Evolutionary conservation across 2,329 filamentous ascomycete species (phyloP), one percentile per base, ranked within the genome.

Genomic region (Huntiella moniliformis): DNA sequence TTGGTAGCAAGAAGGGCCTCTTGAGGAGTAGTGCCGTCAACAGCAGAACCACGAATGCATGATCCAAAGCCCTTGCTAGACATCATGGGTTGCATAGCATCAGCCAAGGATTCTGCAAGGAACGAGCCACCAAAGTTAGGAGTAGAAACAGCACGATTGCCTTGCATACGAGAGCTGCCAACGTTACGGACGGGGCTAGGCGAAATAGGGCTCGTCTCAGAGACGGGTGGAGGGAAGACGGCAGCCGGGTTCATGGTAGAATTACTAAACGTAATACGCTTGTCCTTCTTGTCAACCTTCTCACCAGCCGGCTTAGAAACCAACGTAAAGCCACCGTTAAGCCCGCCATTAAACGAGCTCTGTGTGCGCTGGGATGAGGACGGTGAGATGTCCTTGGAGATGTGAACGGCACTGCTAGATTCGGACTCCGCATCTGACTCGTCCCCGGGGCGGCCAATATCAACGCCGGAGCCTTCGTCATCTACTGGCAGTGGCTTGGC

Each of bases 181-280:
- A 72, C 67, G 44, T 67, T 65, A 32, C 79, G 73, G 18, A 82
- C 62, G 1, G 82, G 81, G 52, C 81, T 86, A 1, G 82, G 80
- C 7, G 81, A 84, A 33, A 79, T 73, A 40, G 80, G 78, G 52
- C 73, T 78, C n/a, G 66, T 63, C 15, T 62, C 32, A 13, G 64
- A 66, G 36, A 63, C 67, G 35, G 63, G 63, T 71, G 73, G 57
- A 77, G 46, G 43, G 33, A 40, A 42, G 6, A 46, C 28, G 16
- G 22, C 38, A 37, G 17, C 7, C 3, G 42, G 33, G 22, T 46
- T 42, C 11, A 35, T 35, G 13, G 40, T 16, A 17, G 32, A 38
- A 40, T 48, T 42, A 35, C 46, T 32, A 38, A 48, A 46, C 16
- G 17, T 43, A 10, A 37, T 28, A n/a, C 6, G 28, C 31, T 42